These are phyloP conservation scores for Xylaria digitata DNA, from an alignment of 2,329 filamentous ascomycete species.

Conservation along the genomic window DNA sequence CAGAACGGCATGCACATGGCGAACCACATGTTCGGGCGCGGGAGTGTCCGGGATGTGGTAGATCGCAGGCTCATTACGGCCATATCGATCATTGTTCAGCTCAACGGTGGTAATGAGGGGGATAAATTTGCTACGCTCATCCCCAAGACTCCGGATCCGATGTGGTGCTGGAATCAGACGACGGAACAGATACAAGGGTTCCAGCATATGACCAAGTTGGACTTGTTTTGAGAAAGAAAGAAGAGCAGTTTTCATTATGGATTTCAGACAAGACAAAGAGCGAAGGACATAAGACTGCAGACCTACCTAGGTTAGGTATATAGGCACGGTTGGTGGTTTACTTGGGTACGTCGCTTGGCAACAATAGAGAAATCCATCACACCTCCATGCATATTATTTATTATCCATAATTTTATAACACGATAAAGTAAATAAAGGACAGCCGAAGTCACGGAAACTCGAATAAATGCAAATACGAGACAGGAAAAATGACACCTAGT, in stretches of 20 bases:
- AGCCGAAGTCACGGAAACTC: no score
- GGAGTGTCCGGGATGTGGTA: conserved; percentile 26
- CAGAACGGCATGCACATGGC: conserved; percentile 13
- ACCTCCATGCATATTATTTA: no score
- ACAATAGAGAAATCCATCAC: no score
- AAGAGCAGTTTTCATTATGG: not conserved
- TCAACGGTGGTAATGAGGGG: conserved; percentile 8
- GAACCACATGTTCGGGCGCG: conserved; percentile 18
- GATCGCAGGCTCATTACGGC: conserved; percentile 32
- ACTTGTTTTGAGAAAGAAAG: conserved; percentile 29
- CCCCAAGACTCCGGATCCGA: conserved; percentile 36
- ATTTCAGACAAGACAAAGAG: not conserved
- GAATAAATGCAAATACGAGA: not conserved
- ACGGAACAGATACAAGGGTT: conserved; percentile 31
- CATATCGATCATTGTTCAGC: conserved; percentile 30
- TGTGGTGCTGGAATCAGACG: conserved; percentile 39
- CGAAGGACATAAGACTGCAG: conserved; percentile 7
- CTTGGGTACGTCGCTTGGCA: not conserved
- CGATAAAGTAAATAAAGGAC: no score
- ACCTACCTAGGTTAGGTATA: not conserved
- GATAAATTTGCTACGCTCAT: conserved; percentile 24
- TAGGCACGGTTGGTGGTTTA: not conserved
- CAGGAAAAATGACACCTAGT: not conserved
- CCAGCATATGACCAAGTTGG: conserved; percentile 34
- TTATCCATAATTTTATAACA: no score